Percentiles rank a stretch among this genome's conserved stretches.
These are phyloP conservation scores for Chiua sp. DNA, from an alignment of 1,284 basidiomycete genomes.

Conservation along the genomic window DNA sequence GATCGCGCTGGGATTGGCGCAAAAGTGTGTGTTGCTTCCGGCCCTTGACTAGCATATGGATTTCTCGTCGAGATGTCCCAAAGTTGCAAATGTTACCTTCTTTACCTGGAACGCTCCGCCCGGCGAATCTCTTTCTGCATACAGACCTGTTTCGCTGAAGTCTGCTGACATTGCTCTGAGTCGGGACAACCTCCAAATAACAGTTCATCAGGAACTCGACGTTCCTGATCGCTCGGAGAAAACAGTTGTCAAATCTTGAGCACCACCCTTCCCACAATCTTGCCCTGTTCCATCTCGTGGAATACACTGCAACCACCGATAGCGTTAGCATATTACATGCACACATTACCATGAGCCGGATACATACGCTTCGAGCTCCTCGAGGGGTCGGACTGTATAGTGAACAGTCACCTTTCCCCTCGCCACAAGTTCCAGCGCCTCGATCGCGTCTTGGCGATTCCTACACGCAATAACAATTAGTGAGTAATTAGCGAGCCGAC, in stretches of 20 bases:
- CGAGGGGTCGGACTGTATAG: background rate
- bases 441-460: conserved; percentile 64
- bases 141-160: background rate
- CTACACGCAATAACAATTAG: conserved; percentile 32
- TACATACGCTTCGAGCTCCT: no score
- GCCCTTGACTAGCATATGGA: no score
- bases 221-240: no score
- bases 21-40: no score
- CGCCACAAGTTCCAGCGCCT: conserved; percentile 68
- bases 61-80: no score
- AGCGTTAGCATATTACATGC: background rate
- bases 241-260: conserved; percentile 31
- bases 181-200: no score
- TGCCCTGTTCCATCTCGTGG: conserved; percentile 38
- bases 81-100: no score
- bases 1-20: no score
- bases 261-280: conserved; percentile 7
- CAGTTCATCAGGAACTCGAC: no score
- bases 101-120: no score
- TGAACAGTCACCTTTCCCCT: conserved; percentile 55
- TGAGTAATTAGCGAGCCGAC: background rate
- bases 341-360: background rate
- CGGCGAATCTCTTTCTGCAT: no score
- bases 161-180: background rate
- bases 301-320: conserved; percentile 34